Evolutionary conservation across 495 filamentous ascomycete genomes (phyloP).

Genomic region (Aspergillus baeticus): DNA sequence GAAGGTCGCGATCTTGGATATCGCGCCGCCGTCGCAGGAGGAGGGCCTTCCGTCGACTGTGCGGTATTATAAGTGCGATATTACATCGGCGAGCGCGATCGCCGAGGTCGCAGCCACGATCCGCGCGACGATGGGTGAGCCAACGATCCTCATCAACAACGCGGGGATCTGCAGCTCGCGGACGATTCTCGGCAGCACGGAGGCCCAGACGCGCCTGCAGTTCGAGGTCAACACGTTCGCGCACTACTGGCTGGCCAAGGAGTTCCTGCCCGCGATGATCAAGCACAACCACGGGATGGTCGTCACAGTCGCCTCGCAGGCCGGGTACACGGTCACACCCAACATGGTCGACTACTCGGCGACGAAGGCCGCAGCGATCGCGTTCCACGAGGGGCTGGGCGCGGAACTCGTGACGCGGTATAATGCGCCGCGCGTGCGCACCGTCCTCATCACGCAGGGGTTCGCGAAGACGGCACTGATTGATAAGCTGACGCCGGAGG

Average conservation of each 20-base stretch:
- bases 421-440: slow-evolving; percentile 62
- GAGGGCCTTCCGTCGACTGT: slow-evolving; percentile 48
- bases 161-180: slow-evolving; percentile 64
- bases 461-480: slow-evolving; percentile 64
- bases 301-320: slow-evolving; percentile 67
- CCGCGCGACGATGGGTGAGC: slow-evolving; percentile 55
- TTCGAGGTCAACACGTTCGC: slow-evolving; percentile 72
- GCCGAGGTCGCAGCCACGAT: slow-evolving; percentile 46
- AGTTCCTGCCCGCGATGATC: slow-evolving; percentile 69
- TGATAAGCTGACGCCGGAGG: slow-evolving; percentile 52
- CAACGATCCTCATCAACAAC: slow-evolving; percentile 75
- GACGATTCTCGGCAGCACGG: slow-evolving; percentile 56
- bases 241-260: slow-evolving; percentile 62
- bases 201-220: slow-evolving; percentile 57
- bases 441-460: slow-evolving; percentile 63
- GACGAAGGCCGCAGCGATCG: slow-evolving; percentile 63
- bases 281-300: slow-evolving; percentile 68
- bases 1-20: slow-evolving; percentile 69
- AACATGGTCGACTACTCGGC: slow-evolving; percentile 69
- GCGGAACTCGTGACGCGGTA: slow-evolving; percentile 61
- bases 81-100: slow-evolving; percentile 53
- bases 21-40: slow-evolving; percentile 54
- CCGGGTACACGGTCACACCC: slow-evolving; percentile 58
- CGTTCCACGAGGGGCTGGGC: slow-evolving; percentile 69
- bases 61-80: slow-evolving; percentile 63